These are phyloP conservation scores for Cinnamomum chago DNA, from an alignment of 164 flowering plant genomes.

Conservation along the genomic window DNA sequence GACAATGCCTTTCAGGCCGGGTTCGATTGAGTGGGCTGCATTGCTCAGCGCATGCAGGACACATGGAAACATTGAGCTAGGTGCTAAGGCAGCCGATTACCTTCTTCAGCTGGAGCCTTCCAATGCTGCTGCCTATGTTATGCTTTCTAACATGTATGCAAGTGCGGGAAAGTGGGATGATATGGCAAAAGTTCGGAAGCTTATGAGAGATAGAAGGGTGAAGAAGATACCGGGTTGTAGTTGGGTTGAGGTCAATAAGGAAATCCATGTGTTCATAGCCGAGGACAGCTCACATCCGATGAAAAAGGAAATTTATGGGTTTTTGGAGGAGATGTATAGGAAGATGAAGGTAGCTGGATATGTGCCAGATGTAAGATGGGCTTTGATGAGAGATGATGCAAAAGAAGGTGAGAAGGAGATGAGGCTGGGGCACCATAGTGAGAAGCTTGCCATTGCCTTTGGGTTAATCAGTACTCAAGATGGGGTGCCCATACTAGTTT, in stretches of 20 bases:
- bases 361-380: constrained; percentile 52
- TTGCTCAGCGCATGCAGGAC: constrained; percentile 72
- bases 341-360: constrained; percentile 64
- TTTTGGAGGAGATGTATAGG: constrained; percentile 47
- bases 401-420: constrained; percentile 46
- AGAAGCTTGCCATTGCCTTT: constrained; percentile 81
- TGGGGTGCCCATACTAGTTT: constrained; percentile 55
- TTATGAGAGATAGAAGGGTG: constrained; percentile 64
- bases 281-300: constrained; percentile 70
- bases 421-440: constrained; percentile 63
- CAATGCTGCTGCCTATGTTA: constrained; percentile 64
- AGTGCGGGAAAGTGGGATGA: constrained; percentile 55
- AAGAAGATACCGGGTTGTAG: constrained; percentile 78
- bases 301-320: constrained; percentile 50
- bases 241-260: constrained; percentile 69
- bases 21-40: constrained; percentile 56
- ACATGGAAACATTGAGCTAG: constrained; percentile 65
- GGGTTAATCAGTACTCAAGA: constrained; percentile 58
- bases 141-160: constrained; percentile 67
- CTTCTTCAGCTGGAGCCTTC: constrained; percentile 51
- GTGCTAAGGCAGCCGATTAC: constrained; percentile 56
- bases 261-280: constrained; percentile 64
- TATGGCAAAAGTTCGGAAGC: constrained; percentile 35
- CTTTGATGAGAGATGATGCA: constrained; percentile 48
- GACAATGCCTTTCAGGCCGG: constrained; percentile 60